Evolutionary conservation across 2,329 filamentous ascomycete genomes (phyloP), one percentile per base, ranked within the genome.

Genomic region (Chalaropsis ovoidea): DNA sequence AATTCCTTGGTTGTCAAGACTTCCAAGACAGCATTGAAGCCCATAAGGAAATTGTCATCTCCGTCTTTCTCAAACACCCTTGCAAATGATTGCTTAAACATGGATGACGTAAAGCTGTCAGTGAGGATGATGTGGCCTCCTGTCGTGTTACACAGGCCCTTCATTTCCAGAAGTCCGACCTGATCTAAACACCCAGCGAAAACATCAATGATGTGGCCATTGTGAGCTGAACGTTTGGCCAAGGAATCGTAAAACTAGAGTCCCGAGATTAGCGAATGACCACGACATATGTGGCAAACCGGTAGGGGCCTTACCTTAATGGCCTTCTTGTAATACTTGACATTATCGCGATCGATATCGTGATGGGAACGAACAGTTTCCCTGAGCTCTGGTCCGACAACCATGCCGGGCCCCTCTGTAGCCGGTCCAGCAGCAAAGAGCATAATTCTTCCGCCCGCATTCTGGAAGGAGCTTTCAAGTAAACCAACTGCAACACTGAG

Each of bases 251-350:
- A 99, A 76, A 96, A 97, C 86, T 92, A 73, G 7, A 10, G 24
- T 43, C 6, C n/a, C 39, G 3, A 22, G 0, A 31, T 45, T 24
- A 60, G 52, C 58, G 19, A 15, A n/a, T 31, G 41, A 8, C 78
- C 67, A 77, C 73, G 39, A 63, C 8, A 3, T 52, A 47, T n/a
- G 35, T 35, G 19, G 47, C 3, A 31, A 31, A 31, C 31, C 2
- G 6, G 42, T 11, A 39, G 22, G 31, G 24, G 17, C 56, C 79
- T 67, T 75, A 90, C 88, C 85, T 97, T 99, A 62, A 96, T 77
- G 24, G 94, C 94, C 78, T 99, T 99, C 82, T 99, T 99, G 79
- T 95, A 97, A 78, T 97, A 96, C 77, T 99, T 99, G 78, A 96
- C 95, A 75, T 96, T 96, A 76, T 99, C 94, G 67, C 92, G 86